A percentile compares a stretch with the other conserved stretches of the same genome.
Evolutionary conservation across 2,329 filamentous ascomycete genomes (phyloP).

Genomic region (Hymenoscyphus fraxineus): DNA sequence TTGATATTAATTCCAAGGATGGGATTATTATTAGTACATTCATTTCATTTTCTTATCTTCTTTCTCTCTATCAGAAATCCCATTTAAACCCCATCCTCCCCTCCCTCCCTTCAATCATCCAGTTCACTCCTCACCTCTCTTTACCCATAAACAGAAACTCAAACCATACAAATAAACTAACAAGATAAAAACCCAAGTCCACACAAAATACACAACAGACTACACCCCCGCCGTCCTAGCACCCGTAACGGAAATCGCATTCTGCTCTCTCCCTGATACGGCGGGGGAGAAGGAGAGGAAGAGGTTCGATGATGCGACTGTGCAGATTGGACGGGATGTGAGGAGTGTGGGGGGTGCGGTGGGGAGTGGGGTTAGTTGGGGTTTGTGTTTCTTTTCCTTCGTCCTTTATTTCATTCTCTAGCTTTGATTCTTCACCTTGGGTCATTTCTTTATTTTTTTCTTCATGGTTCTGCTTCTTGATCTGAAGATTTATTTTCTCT

Average conservation of each 20-base stretch:
- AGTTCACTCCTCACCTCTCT: too few relatives aligned
- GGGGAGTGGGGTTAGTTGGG: background rate
- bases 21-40: background rate
- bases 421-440: too few relatives aligned
- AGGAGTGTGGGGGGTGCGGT: background rate
- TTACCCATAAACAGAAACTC: background rate
- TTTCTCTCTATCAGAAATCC: background rate
- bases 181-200: background rate
- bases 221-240: background rate
- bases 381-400: too few relatives aligned
- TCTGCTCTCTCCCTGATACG: background rate
- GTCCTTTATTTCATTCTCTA: too few relatives aligned
- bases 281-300: background rate
- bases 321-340: background rate
- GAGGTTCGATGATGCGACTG: background rate
- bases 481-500: too few relatives aligned
- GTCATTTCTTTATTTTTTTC: too few relatives aligned
- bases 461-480: too few relatives aligned
- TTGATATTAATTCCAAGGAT: background rate
- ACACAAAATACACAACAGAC: background rate
- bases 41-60: background rate
- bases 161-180: background rate
- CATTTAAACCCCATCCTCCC: background rate
- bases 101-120: too few relatives aligned
- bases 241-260: background rate